Conservation (phyloP, 192 early-diverging fungal species). For the Podila horticola region DNA sequence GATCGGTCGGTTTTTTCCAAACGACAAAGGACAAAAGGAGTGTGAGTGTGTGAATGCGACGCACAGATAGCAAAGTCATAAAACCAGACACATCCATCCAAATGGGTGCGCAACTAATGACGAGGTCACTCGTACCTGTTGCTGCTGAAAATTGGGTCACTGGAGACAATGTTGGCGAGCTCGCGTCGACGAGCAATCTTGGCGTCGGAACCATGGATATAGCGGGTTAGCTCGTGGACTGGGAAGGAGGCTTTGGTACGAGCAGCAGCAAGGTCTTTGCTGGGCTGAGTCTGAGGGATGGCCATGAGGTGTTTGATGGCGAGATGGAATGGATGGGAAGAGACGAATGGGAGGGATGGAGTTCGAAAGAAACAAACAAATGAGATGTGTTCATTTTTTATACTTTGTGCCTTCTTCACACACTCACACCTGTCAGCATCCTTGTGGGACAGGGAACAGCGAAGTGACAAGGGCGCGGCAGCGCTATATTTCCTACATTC, state of each 20-base stretch:
- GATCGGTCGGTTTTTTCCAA: background rate
- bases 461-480: too few relatives aligned
- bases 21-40: background rate
- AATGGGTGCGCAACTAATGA: too few relatives aligned
- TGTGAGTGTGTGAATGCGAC: background rate
- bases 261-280: conserved; percentile 43
- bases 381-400: too few relatives aligned
- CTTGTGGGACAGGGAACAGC: too few relatives aligned
- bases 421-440: too few relatives aligned
- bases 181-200: conserved; percentile 24
- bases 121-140: conserved; percentile 11
- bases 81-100: too few relatives aligned
- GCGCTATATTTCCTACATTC: too few relatives aligned
- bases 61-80: too few relatives aligned
- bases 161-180: conserved; percentile 19
- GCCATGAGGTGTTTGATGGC: background rate
- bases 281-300: conserved; percentile 26
- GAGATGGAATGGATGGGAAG: background rate
- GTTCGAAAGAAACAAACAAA: too few relatives aligned
- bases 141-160: conserved; percentile 43
- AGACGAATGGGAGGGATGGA: background rate
- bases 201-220: conserved; percentile 43
- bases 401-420: too few relatives aligned
- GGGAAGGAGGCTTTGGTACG: conserved; percentile 40
- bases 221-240: conserved; percentile 36